Evolutionary conservation across 192 early-diverging fungal species (phyloP).

Genomic region (Dissophora ornata): DNA sequence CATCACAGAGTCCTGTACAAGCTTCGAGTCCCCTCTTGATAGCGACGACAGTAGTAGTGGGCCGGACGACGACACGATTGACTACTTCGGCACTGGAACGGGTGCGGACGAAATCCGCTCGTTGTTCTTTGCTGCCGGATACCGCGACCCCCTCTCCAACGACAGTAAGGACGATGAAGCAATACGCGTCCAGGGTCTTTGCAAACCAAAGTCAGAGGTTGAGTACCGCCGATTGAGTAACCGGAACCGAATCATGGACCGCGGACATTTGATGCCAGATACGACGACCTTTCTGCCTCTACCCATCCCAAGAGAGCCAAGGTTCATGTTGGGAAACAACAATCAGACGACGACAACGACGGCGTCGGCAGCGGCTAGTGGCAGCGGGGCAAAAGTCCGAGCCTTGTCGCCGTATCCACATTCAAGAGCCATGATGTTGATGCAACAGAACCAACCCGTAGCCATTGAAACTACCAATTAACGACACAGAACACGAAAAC

Average conservation of each 20-base stretch:
- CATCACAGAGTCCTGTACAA: constrained; percentile 11
- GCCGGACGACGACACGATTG: constrained; percentile 13
- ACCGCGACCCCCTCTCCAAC: background rate
- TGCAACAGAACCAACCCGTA: no score
- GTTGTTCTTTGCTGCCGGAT: background rate
- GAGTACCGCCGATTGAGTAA: constrained; percentile 24
- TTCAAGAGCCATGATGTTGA: background rate
- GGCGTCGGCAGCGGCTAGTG: no score
- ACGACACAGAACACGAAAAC: no score
- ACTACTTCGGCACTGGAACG: constrained; percentile 4
- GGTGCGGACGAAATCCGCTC: background rate
- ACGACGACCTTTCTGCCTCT: constrained; percentile 8
- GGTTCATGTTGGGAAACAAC: background rate
- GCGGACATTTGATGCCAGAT: constrained; percentile 33
- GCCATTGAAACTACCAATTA: no score
- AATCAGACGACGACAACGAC: no score
- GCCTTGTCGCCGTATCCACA: constrained; percentile 29
- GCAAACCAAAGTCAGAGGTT: background rate
- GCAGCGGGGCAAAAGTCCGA: constrained; percentile 14
- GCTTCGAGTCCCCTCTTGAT: constrained; percentile 21
- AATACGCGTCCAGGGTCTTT: background rate
- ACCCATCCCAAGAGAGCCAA: background rate
- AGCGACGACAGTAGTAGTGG: constrained; percentile 15
- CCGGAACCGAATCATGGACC: constrained; percentile 37
- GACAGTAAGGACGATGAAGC: background rate